Conservation (phyloP, 331 rosid species). For the Erythrophleum ivorense region DNA sequence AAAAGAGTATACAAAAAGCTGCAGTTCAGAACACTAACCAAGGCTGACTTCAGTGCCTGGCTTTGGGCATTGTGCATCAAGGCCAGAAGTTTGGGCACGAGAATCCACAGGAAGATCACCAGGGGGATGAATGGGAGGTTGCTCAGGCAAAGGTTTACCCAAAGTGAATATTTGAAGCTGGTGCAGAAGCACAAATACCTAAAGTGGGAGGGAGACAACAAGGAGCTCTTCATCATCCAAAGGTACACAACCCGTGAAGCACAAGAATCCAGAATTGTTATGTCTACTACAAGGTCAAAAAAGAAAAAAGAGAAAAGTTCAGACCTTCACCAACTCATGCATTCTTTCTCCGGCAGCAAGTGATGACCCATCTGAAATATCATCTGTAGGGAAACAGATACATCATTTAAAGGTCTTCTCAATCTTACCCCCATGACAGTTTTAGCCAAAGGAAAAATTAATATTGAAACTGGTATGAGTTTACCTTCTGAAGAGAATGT, state of each 20-base stretch:
- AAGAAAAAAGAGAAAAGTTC: conserved; percentile 37
- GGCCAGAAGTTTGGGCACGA: conserved; percentile 66
- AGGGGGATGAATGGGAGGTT: conserved; percentile 67
- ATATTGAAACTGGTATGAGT: conserved; percentile 26
- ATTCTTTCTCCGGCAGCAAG: conserved; percentile 82
- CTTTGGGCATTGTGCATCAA: conserved; percentile 68
- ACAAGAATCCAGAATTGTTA: conserved; percentile 26
- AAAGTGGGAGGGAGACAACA: conserved; percentile 21
- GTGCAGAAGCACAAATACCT: conserved; percentile 89
- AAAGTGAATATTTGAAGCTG: conserved; percentile 85
- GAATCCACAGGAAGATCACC: conserved; percentile 52
- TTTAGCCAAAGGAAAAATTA: conserved; percentile 15
- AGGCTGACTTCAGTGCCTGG: conserved; percentile 77
- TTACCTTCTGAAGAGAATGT: conserved; percentile 60
- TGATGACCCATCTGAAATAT: conserved; percentile 69
- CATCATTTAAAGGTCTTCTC: conserved; percentile 20
- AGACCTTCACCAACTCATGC: conserved; percentile 84
- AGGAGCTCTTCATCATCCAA: conserved; percentile 21
- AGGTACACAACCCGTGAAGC: conserved; percentile 28
- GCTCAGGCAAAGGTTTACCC: conserved; percentile 79
- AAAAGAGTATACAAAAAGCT: conserved; percentile 27
- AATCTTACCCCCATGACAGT: not conserved
- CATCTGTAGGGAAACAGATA: conserved; percentile 53
- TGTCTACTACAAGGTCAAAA: not conserved
- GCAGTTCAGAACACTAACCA: conserved; percentile 57